Evolutionary conservation across 805 yeast genomes (phyloP).

Genomic region (Jamesozyma hellenica): DNA sequence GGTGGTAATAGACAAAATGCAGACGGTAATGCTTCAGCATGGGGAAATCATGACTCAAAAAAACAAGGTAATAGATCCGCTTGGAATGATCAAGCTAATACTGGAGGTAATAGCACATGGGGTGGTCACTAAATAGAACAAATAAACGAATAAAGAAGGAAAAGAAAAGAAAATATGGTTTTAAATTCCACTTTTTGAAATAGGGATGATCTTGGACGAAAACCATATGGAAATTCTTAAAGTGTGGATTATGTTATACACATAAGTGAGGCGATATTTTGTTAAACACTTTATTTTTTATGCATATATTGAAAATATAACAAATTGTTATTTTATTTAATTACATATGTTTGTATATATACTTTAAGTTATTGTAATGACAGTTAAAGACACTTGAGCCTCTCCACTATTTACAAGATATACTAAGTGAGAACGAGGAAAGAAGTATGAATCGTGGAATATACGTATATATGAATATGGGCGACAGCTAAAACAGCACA

Average conservation of each 20-base stretch:
- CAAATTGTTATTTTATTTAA: not conserved
- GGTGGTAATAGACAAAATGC: slow-evolving; percentile 35
- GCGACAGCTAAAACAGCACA: no score
- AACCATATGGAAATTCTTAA: no score
- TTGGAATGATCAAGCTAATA: slow-evolving; percentile 29
- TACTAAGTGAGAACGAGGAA: no score
- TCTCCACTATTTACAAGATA: no score
- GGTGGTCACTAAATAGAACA: slow-evolving; percentile 11
- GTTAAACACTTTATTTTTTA: not conserved
- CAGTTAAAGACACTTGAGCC: not conserved
- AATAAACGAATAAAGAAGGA: not conserved
- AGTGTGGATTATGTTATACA: no score
- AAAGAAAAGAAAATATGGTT: no score
- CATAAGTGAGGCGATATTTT: no score
- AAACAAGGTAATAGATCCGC: slow-evolving; percentile 29
- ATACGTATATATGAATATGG: no score
- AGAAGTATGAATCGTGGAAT: no score
- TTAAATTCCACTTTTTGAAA: no score
- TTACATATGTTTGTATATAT: not conserved
- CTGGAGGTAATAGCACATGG: slow-evolving; percentile 28
- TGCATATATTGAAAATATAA: not conserved
- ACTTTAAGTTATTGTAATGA: not conserved
- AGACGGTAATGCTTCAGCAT: slow-evolving; percentile 36
- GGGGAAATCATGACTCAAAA: slow-evolving; percentile 17
- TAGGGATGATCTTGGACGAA: no score